These are phyloP conservation scores for Candida peoriensis DNA, from an alignment of 805 yeast genomes.

Conservation along the genomic window DNA sequence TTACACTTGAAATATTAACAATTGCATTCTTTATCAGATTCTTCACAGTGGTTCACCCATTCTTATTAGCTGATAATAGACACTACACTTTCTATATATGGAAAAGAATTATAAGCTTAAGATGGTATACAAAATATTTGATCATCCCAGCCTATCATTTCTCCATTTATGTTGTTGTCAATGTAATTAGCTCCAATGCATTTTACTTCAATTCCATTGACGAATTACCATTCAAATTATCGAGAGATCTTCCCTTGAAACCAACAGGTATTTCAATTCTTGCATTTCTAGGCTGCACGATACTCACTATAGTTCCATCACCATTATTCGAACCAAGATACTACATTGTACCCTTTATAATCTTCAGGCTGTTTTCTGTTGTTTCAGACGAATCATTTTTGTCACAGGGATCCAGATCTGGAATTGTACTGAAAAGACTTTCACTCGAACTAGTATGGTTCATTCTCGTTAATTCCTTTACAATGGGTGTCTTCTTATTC, in stretches of 20 bases:
- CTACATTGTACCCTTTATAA: constrained; percentile 72
- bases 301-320: constrained; percentile 71
- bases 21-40: constrained; percentile 46
- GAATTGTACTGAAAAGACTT: constrained; percentile 31
- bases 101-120: constrained; percentile 53
- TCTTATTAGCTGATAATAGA: constrained; percentile 87
- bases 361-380: constrained; percentile 61
- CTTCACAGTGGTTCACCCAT: constrained; percentile 81
- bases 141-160: constrained; percentile 73
- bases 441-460: constrained; percentile 60
- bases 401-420: constrained; percentile 14
- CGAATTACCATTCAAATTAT: constrained; percentile 32
- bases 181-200: constrained; percentile 30
- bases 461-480: constrained; percentile 45
- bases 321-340: constrained; percentile 95
- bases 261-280: constrained; percentile 43
- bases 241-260: constrained; percentile 33
- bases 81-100: constrained; percentile 89
- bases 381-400: constrained; percentile 32
- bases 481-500: constrained; percentile 51
- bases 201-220: constrained; percentile 29
- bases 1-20: constrained; percentile 26
- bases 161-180: constrained; percentile 31
- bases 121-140: constrained; percentile 40
- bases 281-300: constrained; percentile 46